Conservation (phyloP, 192 early-diverging fungal species). For the Coemansia sp. region DNA sequence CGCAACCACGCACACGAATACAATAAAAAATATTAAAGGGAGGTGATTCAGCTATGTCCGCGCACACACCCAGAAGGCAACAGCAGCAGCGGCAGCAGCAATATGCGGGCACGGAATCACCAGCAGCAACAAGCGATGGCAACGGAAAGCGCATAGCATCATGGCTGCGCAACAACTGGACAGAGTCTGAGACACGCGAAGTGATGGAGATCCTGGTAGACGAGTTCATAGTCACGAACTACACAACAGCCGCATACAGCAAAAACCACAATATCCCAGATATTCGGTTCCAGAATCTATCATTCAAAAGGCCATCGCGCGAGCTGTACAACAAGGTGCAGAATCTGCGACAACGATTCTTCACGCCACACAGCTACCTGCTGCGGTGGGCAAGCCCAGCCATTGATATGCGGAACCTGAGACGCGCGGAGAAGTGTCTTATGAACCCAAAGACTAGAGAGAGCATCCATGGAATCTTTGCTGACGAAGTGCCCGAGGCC, state of each 20-base stretch:
- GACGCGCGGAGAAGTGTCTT: constrained; percentile 38
- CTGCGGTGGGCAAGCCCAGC: constrained; percentile 43
- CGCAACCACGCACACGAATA: neutral
- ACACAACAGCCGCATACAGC: constrained; percentile 37
- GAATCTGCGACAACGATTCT: constrained; percentile 50
- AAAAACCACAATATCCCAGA: constrained; percentile 37
- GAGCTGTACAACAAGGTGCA: constrained; percentile 56
- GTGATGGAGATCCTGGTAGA: constrained; percentile 49
- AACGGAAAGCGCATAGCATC: constrained; percentile 15
- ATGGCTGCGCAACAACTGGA: constrained; percentile 54
- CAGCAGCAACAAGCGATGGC: neutral
- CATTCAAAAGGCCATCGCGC: constrained; percentile 31
- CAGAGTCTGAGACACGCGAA: constrained; percentile 49
- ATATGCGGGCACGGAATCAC: neutral
- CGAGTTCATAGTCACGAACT: constrained; percentile 36
- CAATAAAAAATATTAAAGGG: neutral
- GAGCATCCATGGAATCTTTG: constrained; percentile 49
- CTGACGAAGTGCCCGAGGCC: constrained; percentile 11
- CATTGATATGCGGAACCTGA: constrained; percentile 24
- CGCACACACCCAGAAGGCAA: neutral
- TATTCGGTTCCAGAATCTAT: constrained; percentile 24
- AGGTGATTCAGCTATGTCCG: neutral
- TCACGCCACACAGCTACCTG: constrained; percentile 49
- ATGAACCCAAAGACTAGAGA: constrained; percentile 47
- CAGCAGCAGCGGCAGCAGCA: neutral